These are phyloP conservation scores for Solanum arcanum DNA, from an alignment of 257 asterid genomes.

Conservation along the genomic window DNA sequence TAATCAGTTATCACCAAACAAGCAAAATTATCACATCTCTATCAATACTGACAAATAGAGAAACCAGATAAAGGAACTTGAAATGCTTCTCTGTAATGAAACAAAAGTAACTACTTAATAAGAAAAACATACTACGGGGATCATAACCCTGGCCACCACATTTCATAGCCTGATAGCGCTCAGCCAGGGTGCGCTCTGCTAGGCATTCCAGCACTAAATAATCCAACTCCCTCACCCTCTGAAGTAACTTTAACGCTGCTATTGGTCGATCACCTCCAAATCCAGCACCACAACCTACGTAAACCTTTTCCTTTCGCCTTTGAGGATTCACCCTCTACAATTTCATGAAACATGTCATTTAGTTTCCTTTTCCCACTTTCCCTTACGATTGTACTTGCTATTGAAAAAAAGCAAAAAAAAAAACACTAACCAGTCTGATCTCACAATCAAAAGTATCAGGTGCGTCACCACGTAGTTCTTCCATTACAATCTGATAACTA, in stretches of 20 bases:
- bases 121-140: slow-evolving; percentile 66
- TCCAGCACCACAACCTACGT: slow-evolving; percentile 96
- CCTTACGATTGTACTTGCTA: not conserved
- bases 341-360: not conserved
- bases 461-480: slow-evolving; percentile 10
- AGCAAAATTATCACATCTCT: not conserved
- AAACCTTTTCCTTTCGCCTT: slow-evolving; percentile 69
- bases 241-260: slow-evolving; percentile 84
- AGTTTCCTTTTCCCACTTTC: not conserved
- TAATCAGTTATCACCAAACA: not conserved
- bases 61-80: not conserved
- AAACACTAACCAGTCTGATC: slow-evolving; percentile 43
- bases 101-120: not conserved
- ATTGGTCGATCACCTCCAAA: slow-evolving; percentile 89
- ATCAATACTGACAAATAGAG: not conserved
- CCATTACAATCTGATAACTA: slow-evolving; percentile 21
- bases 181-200: slow-evolving; percentile 98
- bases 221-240: slow-evolving; percentile 62
- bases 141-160: slow-evolving; percentile 80
- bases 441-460: slow-evolving; percentile 46
- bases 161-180: slow-evolving; percentile 51
- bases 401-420: not conserved
- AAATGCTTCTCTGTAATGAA: not conserved
- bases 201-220: slow-evolving; percentile 91
- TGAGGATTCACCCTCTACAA: slow-evolving; percentile 57